Evolutionary conservation across 129 eudicot species (phyloP), one percentile per base, ranked within the genome.

Genomic region (Pseudognaphalium luteoalbum): DNA sequence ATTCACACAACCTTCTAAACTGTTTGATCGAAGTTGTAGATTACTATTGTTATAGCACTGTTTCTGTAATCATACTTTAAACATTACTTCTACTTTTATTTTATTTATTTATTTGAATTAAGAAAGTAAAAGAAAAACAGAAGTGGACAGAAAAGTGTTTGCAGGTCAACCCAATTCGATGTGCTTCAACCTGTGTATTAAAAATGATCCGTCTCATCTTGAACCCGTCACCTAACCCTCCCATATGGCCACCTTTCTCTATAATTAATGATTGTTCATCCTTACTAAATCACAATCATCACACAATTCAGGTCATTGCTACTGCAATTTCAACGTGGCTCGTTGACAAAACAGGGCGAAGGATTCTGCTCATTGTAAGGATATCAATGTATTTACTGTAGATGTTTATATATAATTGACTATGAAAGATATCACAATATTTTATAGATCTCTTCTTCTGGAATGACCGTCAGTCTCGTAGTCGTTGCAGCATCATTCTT

Each of bases 261-360:
- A 3, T 63, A 0, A 2, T 75, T 32, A 2, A 2, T 21, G 73
- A 47, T 21, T n/a, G 64, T 19, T 15, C 9, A 66, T 52, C 4
- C n/a, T 33, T 6, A 12, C 34, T 37, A 65, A 76, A 19, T 66
- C 30, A 34, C 71, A 12, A 21, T 47, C 64, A 75, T 47, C 20
- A 52, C 16, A 47, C 29, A 71, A 5, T 19, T 68, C 84, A 93
- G 98, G 97, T 91, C 20, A 68, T 90, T 64, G 97, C 98, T 30
- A 93, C 98, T 68, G 89, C 76, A 60, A 85, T 93, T 76, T 78
- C 98, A 10, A 87, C 91, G 22, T 93, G 96, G 96, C 63, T 93
- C 85, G 93, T 87, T 79, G 98, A 93, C 86, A 93, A 83, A 90
- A 85, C 97, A 44, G 98, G 97, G 33, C 93, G 97, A 60, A 90